Percentiles rank a stretch among this genome's conserved stretches.
phyloP scores from a whole-genome alignment of 2,329 filamentous ascomycete genomes.

The Colletotrichum sp. region DNA sequence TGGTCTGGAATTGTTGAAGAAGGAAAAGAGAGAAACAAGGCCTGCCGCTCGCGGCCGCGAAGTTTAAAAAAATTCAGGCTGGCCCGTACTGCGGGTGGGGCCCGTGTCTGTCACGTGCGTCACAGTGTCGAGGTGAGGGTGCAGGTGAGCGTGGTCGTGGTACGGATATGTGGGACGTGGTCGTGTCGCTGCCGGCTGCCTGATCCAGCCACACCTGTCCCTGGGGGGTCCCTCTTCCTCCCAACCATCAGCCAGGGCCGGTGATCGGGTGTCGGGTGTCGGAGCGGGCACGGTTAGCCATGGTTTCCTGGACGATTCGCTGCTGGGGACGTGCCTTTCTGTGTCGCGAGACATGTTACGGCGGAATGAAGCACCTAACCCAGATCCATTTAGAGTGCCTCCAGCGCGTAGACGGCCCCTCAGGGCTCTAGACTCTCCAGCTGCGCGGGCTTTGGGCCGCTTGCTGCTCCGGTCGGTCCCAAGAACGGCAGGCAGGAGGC shows the following conservation, averaged over 20 bases:
- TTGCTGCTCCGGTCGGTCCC: background rate
- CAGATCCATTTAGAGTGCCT: background rate
- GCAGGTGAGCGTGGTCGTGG: background rate
- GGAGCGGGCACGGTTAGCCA: background rate
- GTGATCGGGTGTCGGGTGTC: conserved; percentile 20
- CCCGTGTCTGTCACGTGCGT: background rate
- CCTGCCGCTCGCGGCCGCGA: background rate
- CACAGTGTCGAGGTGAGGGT: background rate
- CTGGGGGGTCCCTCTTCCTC: background rate
- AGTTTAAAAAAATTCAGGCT: conserved; percentile 25
- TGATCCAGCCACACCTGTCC: conserved; percentile 9
- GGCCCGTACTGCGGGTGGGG: background rate
- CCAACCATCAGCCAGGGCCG: conserved; percentile 9
- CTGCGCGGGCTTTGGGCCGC: background rate
- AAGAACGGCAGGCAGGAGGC: background rate
- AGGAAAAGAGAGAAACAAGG: conserved; percentile 28
- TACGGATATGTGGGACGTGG: background rate
- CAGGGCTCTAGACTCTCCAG: background rate
- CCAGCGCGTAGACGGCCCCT: background rate
- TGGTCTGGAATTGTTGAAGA: conserved; percentile 47
- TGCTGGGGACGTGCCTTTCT: background rate
- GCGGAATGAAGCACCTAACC: background rate
- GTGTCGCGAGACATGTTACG: background rate
- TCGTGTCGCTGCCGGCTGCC: background rate
- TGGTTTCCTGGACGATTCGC: conserved; percentile 18